Conservation (phyloP, 306 rosid genomes). For the Malus fusca region DNA sequence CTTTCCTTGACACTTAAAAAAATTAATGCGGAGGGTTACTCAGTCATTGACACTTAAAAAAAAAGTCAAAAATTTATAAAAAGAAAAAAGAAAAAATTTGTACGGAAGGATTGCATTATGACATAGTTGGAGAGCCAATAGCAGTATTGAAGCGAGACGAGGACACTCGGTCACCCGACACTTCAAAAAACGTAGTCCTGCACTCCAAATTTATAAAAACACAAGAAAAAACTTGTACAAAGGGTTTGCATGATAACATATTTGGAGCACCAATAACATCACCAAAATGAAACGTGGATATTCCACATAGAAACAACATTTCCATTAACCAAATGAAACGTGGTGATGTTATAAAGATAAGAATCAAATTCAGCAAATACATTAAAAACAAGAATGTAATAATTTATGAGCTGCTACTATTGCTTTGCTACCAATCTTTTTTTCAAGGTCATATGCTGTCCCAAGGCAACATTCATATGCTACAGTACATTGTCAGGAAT, state of each 20-base stretch:
- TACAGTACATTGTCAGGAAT: constrained; percentile 4
- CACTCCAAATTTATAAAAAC: too few species aligned
- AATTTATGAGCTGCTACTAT: not conserved
- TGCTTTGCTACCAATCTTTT: not conserved
- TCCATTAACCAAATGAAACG: not conserved
- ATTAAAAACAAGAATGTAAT: not conserved
- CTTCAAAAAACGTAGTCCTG: too few species aligned
- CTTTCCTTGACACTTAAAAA: too few species aligned
- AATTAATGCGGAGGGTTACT: too few species aligned
- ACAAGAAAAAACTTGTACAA: too few species aligned
- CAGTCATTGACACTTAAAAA: too few species aligned
- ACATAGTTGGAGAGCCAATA: too few species aligned
- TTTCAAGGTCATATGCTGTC: not conserved
- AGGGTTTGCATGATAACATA: not conserved
- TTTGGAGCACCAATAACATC: not conserved
- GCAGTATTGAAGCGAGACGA: too few species aligned
- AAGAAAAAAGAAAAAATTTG: too few species aligned
- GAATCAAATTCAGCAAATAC: not conserved
- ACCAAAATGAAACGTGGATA: not conserved
- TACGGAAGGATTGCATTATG: too few species aligned
- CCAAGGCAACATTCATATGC: not conserved
- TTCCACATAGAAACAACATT: not conserved
- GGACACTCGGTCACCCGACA: too few species aligned
- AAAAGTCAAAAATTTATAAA: too few species aligned
- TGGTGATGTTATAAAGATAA: not conserved